Evolutionary conservation across 306 rosid species (phyloP), one percentile per base, ranked within the genome.

Genomic region (Inga laurina): DNA sequence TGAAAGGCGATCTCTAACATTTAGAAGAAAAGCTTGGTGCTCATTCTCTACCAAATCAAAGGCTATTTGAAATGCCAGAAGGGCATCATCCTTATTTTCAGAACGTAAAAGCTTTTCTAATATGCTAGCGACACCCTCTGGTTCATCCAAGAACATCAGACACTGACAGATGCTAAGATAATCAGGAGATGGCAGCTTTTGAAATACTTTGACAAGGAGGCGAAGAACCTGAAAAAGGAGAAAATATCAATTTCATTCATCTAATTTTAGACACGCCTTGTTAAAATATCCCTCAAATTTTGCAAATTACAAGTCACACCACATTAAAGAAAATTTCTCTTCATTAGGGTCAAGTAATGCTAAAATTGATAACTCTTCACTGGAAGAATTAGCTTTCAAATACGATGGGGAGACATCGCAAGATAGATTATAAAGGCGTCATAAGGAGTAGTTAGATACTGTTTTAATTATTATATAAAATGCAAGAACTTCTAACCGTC

Each of bases 1-100:
- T 74, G 98, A 41, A 85, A 93, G 98, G 67, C 90, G 94, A 80
- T 91, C 91, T 87, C 97, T 91, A 68, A 91, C 99, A 79, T 79
- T 93, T 61, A 96, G 79, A 78, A 93, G 95, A 91, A 96, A 96
- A 59, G 98, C 97, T 83, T 96, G 99, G 86, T 93, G 97, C 87
- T 96, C 99, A 77, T 96, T 96, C 90, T 96, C 99, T 10, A 93
- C 92, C 57, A 96, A 91, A 86, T 96, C 98, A 89, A 96, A 96
- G 68, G 99, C 99, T 76, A 96, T 91, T 90, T 96, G 98, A 85
- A 90, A 92, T 80, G 97, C 94, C 90, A 93, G 81, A 79, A 96
- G 98, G n/a, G 97, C 90, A 77, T 96, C 97, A 52, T 96, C 98
- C 84, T 92, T 92, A 88, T 90, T 91, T 83, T 96, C 98, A 61